phyloP scores from a whole-genome alignment of 257 asterid genomes.

The Paulownia fortunei region DNA sequence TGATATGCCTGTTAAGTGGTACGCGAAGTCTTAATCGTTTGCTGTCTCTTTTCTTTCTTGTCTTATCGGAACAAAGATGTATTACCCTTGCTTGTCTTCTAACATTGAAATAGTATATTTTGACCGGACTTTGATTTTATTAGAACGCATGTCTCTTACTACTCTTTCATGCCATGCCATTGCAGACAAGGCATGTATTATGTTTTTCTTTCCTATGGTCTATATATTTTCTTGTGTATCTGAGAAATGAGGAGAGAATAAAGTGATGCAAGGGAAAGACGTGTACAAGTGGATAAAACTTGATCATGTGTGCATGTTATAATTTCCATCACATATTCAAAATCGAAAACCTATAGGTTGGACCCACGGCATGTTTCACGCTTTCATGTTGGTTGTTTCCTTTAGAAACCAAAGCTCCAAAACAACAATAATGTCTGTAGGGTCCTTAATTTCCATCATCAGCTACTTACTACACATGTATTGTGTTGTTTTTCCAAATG shows the following conservation, averaged over 20 bases:
- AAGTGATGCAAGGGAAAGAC: background rate
- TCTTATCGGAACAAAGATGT: background rate
- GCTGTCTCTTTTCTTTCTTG: background rate
- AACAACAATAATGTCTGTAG: background rate
- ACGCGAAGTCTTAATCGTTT: background rate
- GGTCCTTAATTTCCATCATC: background rate
- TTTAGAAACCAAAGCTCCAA: slow-evolving; percentile 4
- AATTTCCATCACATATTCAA: background rate
- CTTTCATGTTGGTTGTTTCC: slow-evolving; percentile 1
- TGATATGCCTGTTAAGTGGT: background rate
- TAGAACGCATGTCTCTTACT: background rate
- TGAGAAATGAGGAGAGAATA: background rate
- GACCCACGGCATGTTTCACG: background rate
- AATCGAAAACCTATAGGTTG: background rate
- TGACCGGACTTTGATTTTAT: background rate
- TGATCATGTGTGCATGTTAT: background rate
- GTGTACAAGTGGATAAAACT: slow-evolving; percentile 12
- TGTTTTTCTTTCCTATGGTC: slow-evolving; percentile 5
- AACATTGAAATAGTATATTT: too few species aligned
- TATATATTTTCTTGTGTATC: background rate
- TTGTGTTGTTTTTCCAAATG: background rate
- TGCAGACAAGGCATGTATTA: slow-evolving; percentile 3
- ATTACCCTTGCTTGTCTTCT: background rate
- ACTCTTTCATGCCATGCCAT: too few species aligned
- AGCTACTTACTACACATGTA: background rate